These are phyloP conservation scores for Mycothermus thermophilus DNA, from an alignment of 495 filamentous ascomycete species.

Conservation along the genomic window DNA sequence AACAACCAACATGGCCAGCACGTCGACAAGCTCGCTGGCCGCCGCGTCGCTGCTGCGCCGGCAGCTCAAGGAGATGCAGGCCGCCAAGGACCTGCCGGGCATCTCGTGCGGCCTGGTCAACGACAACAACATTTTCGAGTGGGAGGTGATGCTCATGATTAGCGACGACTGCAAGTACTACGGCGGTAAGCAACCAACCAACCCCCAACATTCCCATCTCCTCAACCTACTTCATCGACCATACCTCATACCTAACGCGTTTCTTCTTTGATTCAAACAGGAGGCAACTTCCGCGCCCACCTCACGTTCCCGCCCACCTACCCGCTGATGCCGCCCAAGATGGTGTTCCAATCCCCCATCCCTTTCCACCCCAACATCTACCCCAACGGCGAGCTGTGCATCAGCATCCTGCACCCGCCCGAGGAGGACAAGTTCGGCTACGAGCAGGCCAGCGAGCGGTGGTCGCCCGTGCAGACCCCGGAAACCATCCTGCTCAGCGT, in stretches of 20 bases:
- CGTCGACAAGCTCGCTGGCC: conserved; percentile 18
- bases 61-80: conserved; percentile 90
- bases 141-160: conserved; percentile 99
- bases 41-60: conserved; percentile 65
- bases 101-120: conserved; percentile 84
- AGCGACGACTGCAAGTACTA: conserved; percentile 92
- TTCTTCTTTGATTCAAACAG: conserved; percentile 34
- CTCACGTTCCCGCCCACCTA: conserved; percentile 72
- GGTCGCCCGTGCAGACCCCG: conserved; percentile 93
- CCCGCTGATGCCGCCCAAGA: conserved; percentile 77
- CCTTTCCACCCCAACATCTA: conserved; percentile 95
- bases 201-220: conserved; percentile 1
- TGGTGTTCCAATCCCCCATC: conserved; percentile 77
- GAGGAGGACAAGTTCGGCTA: conserved; percentile 95
- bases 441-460: conserved; percentile 80
- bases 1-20: conserved; percentile 14
- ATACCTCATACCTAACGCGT: background rate
- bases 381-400: conserved; percentile 78
- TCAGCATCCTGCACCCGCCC: conserved; percentile 91
- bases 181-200: conserved; percentile 49
- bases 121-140: conserved; percentile 87
- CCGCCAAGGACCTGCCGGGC: conserved; percentile 77
- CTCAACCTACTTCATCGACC: background rate
- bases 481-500: conserved; percentile 89
- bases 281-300: conserved; percentile 75